These are phyloP conservation scores for Diutina ranongensis DNA, from an alignment of 1,139 yeast genomes.

Conservation along the genomic window DNA sequence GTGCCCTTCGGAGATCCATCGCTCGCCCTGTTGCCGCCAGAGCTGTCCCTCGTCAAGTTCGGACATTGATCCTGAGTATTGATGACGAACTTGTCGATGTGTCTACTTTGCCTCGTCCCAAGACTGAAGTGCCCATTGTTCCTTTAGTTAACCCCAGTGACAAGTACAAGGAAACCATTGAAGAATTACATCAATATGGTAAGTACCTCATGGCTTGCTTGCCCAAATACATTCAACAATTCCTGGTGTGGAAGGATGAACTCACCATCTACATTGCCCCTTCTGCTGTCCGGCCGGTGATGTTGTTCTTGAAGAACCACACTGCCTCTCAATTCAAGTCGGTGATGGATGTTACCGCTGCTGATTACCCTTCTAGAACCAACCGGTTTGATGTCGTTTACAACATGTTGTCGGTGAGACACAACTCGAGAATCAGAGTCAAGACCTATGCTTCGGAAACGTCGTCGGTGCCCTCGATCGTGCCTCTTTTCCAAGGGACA, in stretches of 20 bases:
- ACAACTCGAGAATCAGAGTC: constrained; percentile 79
- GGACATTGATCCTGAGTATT: not conserved
- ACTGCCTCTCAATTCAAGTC: constrained; percentile 73
- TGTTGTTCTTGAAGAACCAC: constrained; percentile 64
- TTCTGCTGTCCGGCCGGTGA: constrained; percentile 56
- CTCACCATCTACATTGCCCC: constrained; percentile 71
- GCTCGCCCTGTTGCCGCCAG: not conserved
- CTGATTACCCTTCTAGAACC: constrained; percentile 74
- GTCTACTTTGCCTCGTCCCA: constrained; percentile 27
- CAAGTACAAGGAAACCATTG: constrained; percentile 53
- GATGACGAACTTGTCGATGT: constrained; percentile 14
- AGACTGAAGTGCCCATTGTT: constrained; percentile 28
- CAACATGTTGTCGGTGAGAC: constrained; percentile 69
- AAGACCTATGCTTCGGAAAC: constrained; percentile 83
- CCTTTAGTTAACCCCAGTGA: constrained; percentile 75
- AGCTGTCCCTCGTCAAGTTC: constrained; percentile 1
- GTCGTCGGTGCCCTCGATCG: constrained; percentile 69
- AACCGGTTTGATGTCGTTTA: constrained; percentile 84
- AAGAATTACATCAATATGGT: constrained; percentile 77
- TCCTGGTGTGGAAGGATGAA: constrained; percentile 87
- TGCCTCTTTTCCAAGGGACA: constrained; percentile 63
- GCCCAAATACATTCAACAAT: constrained; percentile 77
- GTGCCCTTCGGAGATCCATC: constrained; percentile 5
- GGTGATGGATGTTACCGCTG: constrained; percentile 76
- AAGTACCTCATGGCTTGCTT: constrained; percentile 65